phyloP scores from a whole-genome alignment of 2,329 filamentous ascomycete genomes.

The Cordyceps javanica region DNA sequence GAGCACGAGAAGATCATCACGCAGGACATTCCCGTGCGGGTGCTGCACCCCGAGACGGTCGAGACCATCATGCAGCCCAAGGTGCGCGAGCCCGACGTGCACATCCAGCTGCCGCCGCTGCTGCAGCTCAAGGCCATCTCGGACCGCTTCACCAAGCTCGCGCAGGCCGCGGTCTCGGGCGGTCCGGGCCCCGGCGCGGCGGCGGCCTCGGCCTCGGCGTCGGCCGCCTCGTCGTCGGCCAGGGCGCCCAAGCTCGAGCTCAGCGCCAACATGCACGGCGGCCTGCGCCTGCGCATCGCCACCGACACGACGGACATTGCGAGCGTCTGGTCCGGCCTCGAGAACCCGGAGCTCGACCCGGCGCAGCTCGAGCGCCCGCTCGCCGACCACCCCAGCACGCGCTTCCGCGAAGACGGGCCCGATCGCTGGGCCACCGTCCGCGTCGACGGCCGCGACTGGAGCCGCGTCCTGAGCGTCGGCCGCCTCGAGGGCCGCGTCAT shows the following conservation, averaged over 20 bases:
- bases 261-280: conserved; percentile 91
- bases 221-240: conserved; percentile 11
- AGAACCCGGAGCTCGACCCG: conserved; percentile 83
- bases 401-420: conserved; percentile 69
- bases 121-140: conserved; percentile 89
- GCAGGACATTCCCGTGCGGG: conserved; percentile 91
- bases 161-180: conserved; percentile 34
- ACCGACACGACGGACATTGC: conserved; percentile 82
- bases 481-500: conserved; percentile 85
- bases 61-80: conserved; percentile 90
- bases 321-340: conserved; percentile 77
- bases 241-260: conserved; percentile 69
- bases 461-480: conserved; percentile 85
- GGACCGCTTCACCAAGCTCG: conserved; percentile 89
- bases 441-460: conserved; percentile 93
- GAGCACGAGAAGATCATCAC: conserved; percentile 89
- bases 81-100: conserved; percentile 85
- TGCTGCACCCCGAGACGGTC: conserved; percentile 77
- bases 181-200: neutral
- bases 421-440: conserved; percentile 83
- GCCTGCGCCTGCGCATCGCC: conserved; percentile 68
- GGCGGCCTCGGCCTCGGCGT: neutral
- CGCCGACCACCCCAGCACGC: conserved; percentile 74
- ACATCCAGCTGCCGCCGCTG: conserved; percentile 83
- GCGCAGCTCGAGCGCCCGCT: conserved; percentile 65